Base-by-base conservation (phyloP, 2,329 filamentous ascomycete genomes). In the Torrubiella hemipterigena region DNA sequence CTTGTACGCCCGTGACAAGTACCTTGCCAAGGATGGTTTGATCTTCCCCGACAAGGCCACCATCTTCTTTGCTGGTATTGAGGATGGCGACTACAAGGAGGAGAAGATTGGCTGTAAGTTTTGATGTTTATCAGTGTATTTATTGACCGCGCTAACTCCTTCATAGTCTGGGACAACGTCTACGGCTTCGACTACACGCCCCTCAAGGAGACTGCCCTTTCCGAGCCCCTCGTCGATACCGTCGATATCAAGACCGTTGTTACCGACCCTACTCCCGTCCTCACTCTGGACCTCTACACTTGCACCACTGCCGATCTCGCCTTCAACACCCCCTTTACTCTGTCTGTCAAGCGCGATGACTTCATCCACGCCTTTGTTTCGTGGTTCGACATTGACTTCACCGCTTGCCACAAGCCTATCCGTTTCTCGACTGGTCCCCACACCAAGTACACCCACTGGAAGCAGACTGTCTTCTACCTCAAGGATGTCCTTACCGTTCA, bases 391-490 rank as follows among this genome's bases (percentile, higher is more conserved):
- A 96, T 98, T 47, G 89, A 96, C 52, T 98, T 98, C 63, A 82
- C 83, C 31, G 87, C 86, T 37, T 96, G 91, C 73, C 91, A 98
- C 73, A 96, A 96, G 73, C 83, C 86, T 19, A 86, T 98, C 52
- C 76, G 79, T 51, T 98, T 98, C 71, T 93, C 84, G 32, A 98
- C 91, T 13, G 91, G 91, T 15, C 91, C 91, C 17, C 91, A 96
- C 63, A 93, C 89, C 47, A 96, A 95, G 65, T 96, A 96, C 65
- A 98, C 91, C 13, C 91, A 98, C 71, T 98, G 91, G 91, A 98
- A 98, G 67, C 91, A 98, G 68, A 98, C 91, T 10, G 91, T 98
- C 40, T 96, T 98, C 65, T 98, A 98, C 64, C 69, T 98, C 41
- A 76, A 82, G 50, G 87, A 98, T 45, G 83, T 94, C 20, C 65